Base-by-base conservation (phyloP, 257 asterid genomes). In the Solanum etuberosum region DNA sequence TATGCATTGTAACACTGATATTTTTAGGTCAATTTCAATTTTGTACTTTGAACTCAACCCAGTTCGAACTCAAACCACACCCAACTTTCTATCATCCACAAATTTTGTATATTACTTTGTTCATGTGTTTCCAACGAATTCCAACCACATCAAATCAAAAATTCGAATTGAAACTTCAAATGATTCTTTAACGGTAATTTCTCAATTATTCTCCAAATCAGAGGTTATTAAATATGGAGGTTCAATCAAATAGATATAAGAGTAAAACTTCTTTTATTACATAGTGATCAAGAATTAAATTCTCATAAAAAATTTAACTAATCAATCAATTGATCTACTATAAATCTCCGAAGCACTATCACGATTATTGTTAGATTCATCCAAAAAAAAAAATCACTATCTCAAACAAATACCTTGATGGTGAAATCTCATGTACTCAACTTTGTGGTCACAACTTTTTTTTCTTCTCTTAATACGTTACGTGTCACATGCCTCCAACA, bases 401-500 rank as follows among this genome's bases (percentile, higher is more conserved):
- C 63, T 78, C 63, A 42, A 73, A 78, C 63, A 78, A 78, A 78
- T 42, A 46, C 3, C 16, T 78, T 29, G 63, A 78, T 78, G 84
- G 63, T 78, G 63, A 78, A 42, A 43, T 43, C 34, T 78, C 63
- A 78, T 43, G 23, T 78, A 15, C 77, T 6, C 34, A 7, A 78
- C 63, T 78, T 78, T 25, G 84, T 78, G 84, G 84, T 42, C 84
- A 42, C 84, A 25, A 43, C 25, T 78, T 15, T 15, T 9, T 40
- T 25, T 15, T 1, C 34, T 78, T 15, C 84, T 78, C 84, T 43
- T 25, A 25, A 42, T 78, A 77, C 61, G 83, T 25, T 25, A 25
- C 63, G 63, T 78, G 38, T 32, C 67, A 80, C 67, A 80, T 46
- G 85, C 42, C 67, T 80, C 67, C 67, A 80, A 46, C 42, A 80